Conservation (phyloP, 225 moss, liverwort and hornwort genomes). For the Anthoceros angustus region DNA sequence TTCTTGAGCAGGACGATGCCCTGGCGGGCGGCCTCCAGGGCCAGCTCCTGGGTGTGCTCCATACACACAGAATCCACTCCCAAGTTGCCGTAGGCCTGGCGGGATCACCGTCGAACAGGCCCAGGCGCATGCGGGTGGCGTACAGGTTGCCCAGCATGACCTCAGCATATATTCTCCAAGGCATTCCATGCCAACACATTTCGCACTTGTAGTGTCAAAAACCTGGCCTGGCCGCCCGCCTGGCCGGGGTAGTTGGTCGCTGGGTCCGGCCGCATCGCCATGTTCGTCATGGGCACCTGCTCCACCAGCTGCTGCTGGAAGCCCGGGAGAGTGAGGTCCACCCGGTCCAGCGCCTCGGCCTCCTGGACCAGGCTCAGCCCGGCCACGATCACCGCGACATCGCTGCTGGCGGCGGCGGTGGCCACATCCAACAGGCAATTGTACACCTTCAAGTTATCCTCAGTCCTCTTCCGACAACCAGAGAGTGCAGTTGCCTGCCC, state of each 20-base stretch:
- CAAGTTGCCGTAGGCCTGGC: constrained; percentile 27
- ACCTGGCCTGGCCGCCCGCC: constrained; percentile 57
- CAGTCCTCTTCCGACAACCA: no score
- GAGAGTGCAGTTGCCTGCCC: no score
- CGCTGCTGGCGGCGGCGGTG: constrained; percentile 29
- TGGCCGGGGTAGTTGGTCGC: constrained; percentile 53
- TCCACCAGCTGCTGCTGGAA: constrained; percentile 50
- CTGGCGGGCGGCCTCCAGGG: constrained; percentile 59
- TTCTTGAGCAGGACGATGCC: constrained; percentile 74
- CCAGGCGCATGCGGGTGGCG: constrained; percentile 56
- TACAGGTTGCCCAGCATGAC: constrained; percentile 44
- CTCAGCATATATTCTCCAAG: no score
- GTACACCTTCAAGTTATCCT: no score
- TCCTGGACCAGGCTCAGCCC: constrained; percentile 62
- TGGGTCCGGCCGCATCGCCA: constrained; percentile 68
- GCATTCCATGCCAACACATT: no score
- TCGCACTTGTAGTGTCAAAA: no score
- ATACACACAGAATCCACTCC: constrained; percentile 47
- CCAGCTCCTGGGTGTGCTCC: constrained; percentile 38
- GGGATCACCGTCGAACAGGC: constrained; percentile 61
- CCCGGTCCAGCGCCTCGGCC: constrained; percentile 42
- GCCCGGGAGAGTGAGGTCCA: constrained; percentile 50
- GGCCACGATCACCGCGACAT: constrained; percentile 45
- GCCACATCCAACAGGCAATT: no score
- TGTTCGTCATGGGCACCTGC: constrained; percentile 59